Evolutionary conservation across 2,329 filamentous ascomycete species (phyloP).

Genomic region (Trichoderma atrobrunneum): DNA sequence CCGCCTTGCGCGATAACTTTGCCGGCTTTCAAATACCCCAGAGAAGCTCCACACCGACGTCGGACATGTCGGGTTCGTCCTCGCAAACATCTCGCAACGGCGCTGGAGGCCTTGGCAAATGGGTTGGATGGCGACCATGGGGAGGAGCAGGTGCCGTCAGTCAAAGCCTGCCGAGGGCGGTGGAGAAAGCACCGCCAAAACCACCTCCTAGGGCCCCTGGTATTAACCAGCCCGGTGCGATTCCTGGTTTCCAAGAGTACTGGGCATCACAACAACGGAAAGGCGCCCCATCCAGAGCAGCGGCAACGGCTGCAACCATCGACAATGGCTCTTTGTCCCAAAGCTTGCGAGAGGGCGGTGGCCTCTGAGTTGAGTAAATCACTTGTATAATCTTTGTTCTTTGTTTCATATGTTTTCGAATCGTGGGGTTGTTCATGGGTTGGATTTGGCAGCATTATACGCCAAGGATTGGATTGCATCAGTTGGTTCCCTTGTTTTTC

Average conservation of each 20-base stretch:
- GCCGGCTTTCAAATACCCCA: constrained; percentile 37
- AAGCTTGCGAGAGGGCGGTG: constrained; percentile 41
- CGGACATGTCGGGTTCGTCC: constrained; percentile 30
- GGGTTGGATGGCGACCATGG: constrained; percentile 52
- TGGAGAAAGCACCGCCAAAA: constrained; percentile 32
- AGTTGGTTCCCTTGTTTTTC: neutral
- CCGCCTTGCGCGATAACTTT: constrained; percentile 57
- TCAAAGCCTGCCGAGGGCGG: neutral
- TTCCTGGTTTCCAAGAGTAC: constrained; percentile 67
- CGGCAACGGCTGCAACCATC: constrained; percentile 54
- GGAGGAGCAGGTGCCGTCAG: constrained; percentile 26
- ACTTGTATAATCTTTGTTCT: neutral
- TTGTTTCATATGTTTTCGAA: neutral
- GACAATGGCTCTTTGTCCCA: constrained; percentile 62
- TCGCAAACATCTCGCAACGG: constrained; percentile 26
- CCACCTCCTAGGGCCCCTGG: constrained; percentile 58
- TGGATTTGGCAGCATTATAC: neutral
- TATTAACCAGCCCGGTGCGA: constrained; percentile 74
- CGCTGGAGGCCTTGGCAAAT: constrained; percentile 39
- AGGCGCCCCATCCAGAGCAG: constrained; percentile 54
- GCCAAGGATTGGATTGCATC: neutral
- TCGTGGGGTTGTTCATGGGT: neutral
- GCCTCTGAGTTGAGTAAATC: neutral
- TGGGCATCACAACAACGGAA: constrained; percentile 50
- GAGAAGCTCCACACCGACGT: constrained; percentile 32